A percentile compares a stretch with the other conserved stretches of the same genome.
Evolutionary conservation across 2,329 filamentous ascomycete genomes (phyloP).

Genomic region (Xylariaceae sp.): DNA sequence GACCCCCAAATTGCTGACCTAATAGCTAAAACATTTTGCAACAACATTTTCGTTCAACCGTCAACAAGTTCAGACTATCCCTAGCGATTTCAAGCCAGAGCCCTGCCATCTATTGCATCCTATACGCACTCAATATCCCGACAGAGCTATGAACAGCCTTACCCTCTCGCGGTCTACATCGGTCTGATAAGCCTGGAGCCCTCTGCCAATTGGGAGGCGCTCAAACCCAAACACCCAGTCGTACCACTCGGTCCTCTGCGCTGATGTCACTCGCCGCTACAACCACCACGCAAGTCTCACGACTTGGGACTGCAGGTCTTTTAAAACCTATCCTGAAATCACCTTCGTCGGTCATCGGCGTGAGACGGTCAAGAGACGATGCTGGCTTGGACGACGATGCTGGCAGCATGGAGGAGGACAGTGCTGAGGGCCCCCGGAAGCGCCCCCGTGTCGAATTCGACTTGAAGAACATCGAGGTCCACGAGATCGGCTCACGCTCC

Average conservation of each 20-base stretch:
- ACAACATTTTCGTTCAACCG: slow-evolving; percentile 2
- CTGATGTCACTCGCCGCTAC: slow-evolving; percentile 23
- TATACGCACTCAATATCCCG: neutral
- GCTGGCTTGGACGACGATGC: slow-evolving; percentile 38
- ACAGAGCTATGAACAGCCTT: slow-evolving; percentile 18
- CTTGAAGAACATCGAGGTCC: slow-evolving; percentile 51
- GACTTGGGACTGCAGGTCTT: slow-evolving; percentile 34
- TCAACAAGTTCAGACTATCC: slow-evolving; percentile 4
- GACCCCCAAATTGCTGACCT: neutral
- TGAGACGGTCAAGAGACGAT: slow-evolving; percentile 39
- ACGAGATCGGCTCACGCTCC: slow-evolving; percentile 48
- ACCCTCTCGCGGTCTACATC: slow-evolving; percentile 13
- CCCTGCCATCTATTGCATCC: neutral
- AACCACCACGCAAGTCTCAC: slow-evolving; percentile 22
- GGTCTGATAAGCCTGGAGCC: slow-evolving; percentile 14
- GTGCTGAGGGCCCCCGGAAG: slow-evolving; percentile 44
- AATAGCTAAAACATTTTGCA: slow-evolving; percentile 16
- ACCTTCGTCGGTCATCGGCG: slow-evolving; percentile 40
- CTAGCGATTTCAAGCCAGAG: neutral
- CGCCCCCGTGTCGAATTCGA: slow-evolving; percentile 55
- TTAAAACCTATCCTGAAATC: slow-evolving; percentile 50
- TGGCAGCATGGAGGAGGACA: slow-evolving; percentile 35
- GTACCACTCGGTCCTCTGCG: slow-evolving; percentile 3
- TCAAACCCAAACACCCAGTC: slow-evolving; percentile 2
- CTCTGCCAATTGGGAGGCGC: slow-evolving; percentile 11